A percentile compares a stretch with the other conserved stretches of the same genome.
phyloP scores from a whole-genome alignment of 768 basidiomycete genomes.

The Trametes elegans region DNA sequence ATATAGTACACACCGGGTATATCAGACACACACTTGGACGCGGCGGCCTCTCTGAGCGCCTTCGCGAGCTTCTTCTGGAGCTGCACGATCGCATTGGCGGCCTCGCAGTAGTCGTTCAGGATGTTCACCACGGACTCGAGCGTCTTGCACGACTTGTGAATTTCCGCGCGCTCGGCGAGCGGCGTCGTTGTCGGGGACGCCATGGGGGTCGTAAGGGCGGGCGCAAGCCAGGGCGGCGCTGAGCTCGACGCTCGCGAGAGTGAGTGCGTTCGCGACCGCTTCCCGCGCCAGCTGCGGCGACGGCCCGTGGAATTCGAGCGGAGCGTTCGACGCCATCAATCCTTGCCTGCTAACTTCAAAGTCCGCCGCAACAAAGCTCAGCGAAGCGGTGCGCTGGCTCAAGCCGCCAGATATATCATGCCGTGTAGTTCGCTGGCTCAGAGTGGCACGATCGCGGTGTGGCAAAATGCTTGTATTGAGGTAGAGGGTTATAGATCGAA shows the following conservation, averaged over 20 bases:
- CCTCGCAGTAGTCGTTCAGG: constrained; percentile 76
- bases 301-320: constrained; percentile 1
- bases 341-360: background rate
- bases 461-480: no score
- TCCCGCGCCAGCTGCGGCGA: background rate
- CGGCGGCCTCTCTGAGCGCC: constrained; percentile 64
- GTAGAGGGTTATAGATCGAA: no score
- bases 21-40: constrained; percentile 55
- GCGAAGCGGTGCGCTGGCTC: no score
- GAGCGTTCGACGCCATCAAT: background rate
- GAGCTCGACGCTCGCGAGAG: background rate
- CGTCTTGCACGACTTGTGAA: constrained; percentile 80
- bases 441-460: no score
- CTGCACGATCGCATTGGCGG: constrained; percentile 54
- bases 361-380: background rate
- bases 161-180: constrained; percentile 62
- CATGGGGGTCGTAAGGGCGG: constrained; percentile 7
- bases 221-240: background rate
- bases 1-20: constrained; percentile 52
- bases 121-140: constrained; percentile 64
- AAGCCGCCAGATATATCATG: no score
- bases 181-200: constrained; percentile 17
- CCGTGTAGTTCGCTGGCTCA: no score
- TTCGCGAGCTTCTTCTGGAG: constrained; percentile 77
- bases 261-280: background rate